Conservation (phyloP, 108 stramenopile species). For the Skeletonema marinoi region DNA sequence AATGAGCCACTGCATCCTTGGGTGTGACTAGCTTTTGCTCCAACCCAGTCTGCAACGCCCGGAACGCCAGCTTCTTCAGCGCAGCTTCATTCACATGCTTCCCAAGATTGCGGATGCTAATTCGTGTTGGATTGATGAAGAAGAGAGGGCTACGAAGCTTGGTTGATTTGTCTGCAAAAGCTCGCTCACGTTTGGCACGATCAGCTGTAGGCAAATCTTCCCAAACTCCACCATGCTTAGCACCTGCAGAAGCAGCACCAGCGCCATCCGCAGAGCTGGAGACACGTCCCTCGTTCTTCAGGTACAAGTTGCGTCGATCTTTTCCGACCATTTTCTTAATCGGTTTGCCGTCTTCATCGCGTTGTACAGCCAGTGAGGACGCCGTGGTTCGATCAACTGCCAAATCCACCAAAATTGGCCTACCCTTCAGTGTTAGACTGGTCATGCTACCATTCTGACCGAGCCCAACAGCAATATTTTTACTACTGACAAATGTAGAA, state of each 20-base stretch:
- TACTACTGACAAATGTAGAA: slow-evolving; percentile 35
- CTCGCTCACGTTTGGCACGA: slow-evolving; percentile 87
- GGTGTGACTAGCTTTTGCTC: slow-evolving; percentile 67
- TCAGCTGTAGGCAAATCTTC: slow-evolving; percentile 84
- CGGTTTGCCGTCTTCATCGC: slow-evolving; percentile 60
- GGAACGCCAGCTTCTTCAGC: slow-evolving; percentile 71
- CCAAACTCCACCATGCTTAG: slow-evolving; percentile 59
- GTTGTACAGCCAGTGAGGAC: slow-evolving; percentile 68
- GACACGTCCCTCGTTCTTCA: slow-evolving; percentile 93
- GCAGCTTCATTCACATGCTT: slow-evolving; percentile 88
- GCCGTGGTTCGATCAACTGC: slow-evolving; percentile 85
- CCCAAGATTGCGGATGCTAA: slow-evolving; percentile 91
- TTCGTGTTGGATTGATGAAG: slow-evolving; percentile 93
- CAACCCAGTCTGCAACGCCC: slow-evolving; percentile 78
- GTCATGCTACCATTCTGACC: slow-evolving; percentile 24
- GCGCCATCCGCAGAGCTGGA: slow-evolving; percentile 43
- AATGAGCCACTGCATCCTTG: slow-evolving; percentile 82
- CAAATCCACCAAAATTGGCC: slow-evolving; percentile 70
- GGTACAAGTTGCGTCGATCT: slow-evolving; percentile 94
- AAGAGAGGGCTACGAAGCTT: slow-evolving; percentile 96
- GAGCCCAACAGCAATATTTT: slow-evolving; percentile 38
- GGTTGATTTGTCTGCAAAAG: slow-evolving; percentile 88
- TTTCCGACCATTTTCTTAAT: slow-evolving; percentile 59
- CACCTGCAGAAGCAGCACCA: slow-evolving; percentile 35
- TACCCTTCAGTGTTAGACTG: slow-evolving; percentile 60